A percentile compares a stretch with the other conserved stretches of the same genome.
These are phyloP conservation scores for Coffea canephora DNA, from an alignment of 257 asterid species.

Conservation along the genomic window DNA sequence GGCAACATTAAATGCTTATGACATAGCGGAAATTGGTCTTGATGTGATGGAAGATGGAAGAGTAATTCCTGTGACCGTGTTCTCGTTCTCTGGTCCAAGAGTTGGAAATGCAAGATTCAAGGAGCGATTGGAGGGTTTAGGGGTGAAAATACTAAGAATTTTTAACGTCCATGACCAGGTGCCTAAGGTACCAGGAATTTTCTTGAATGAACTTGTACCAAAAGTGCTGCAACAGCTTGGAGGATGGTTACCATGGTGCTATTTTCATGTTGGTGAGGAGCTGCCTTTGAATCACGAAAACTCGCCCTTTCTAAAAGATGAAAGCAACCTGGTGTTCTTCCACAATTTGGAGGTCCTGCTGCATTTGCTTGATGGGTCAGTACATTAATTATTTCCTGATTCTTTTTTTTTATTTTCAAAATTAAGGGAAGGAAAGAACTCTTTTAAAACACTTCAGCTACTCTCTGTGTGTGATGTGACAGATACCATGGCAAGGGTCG, in stretches of 20 bases:
- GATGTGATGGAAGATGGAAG: slow-evolving; percentile 17
- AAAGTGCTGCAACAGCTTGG: not conserved
- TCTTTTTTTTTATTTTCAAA: not conserved
- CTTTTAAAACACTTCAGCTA: no score
- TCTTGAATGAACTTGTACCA: slow-evolving; percentile 18
- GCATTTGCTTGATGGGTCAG: slow-evolving; percentile 58
- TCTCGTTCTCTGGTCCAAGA: slow-evolving; percentile 27
- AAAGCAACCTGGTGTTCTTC: slow-evolving; percentile 21
- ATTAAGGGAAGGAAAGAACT: not conserved
- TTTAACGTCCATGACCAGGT: slow-evolving; percentile 17
- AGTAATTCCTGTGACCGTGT: slow-evolving; percentile 12
- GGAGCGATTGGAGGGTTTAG: slow-evolving; percentile 17
- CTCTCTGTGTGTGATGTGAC: not conserved
- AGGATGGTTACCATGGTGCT: slow-evolving; percentile 18
- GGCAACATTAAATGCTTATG: slow-evolving; percentile 42
- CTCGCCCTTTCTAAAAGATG: slow-evolving; percentile 31
- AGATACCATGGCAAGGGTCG: slow-evolving; percentile 26
- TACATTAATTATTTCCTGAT: not conserved
- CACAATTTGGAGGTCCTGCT: slow-evolving; percentile 46
- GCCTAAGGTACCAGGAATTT: slow-evolving; percentile 15
- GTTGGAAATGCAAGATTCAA: slow-evolving; percentile 28
- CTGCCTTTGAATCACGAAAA: slow-evolving; percentile 36
- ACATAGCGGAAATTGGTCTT: slow-evolving; percentile 40
- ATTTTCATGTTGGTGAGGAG: slow-evolving; percentile 28
- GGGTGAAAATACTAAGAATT: slow-evolving; percentile 26